A percentile compares a stretch with the other conserved stretches of the same genome.
Evolutionary conservation across 441 rosid genomes (phyloP).

Genomic region (Pelargonium cotyledonis): DNA sequence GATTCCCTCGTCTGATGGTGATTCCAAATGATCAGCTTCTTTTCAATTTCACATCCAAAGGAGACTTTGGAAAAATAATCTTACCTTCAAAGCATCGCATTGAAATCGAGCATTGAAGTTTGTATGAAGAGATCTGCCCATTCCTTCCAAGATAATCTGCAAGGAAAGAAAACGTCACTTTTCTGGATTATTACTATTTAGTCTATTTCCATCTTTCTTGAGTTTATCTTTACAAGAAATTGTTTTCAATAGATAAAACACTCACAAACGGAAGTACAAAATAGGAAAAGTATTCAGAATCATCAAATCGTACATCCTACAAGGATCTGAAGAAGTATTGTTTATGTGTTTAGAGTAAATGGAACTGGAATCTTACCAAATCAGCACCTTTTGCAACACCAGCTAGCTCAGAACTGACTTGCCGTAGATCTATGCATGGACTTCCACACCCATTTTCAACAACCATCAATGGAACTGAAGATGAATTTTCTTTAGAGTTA

Average conservation of each 20-base stretch:
- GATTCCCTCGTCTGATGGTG: too few species aligned
- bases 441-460: conserved; percentile 99
- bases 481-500: conserved; percentile 49
- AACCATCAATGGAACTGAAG: conserved; percentile 87
- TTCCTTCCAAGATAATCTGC: conserved; percentile 94
- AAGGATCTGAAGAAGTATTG: too few species aligned
- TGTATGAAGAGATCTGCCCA: conserved; percentile 97
- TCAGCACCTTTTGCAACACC: conserved; percentile 92
- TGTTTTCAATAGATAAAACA: too few species aligned
- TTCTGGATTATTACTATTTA: not conserved
- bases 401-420: conserved; percentile 98
- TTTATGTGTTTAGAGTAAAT: not conserved
- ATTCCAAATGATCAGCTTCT: too few species aligned
- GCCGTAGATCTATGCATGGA: conserved; percentile 94
- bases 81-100: conserved; percentile 90
- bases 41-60: too few species aligned
- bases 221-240: not conserved
- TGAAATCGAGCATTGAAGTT: conserved; percentile 75
- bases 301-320: not conserved
- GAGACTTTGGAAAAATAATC: not conserved
- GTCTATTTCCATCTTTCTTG: not conserved
- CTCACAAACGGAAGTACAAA: not conserved
- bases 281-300: not conserved
- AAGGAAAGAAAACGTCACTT: not conserved
- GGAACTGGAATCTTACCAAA: conserved; percentile 49